phyloP scores from a whole-genome alignment of 768 basidiomycete species.

The Hemileccinum rubropunctum region DNA sequence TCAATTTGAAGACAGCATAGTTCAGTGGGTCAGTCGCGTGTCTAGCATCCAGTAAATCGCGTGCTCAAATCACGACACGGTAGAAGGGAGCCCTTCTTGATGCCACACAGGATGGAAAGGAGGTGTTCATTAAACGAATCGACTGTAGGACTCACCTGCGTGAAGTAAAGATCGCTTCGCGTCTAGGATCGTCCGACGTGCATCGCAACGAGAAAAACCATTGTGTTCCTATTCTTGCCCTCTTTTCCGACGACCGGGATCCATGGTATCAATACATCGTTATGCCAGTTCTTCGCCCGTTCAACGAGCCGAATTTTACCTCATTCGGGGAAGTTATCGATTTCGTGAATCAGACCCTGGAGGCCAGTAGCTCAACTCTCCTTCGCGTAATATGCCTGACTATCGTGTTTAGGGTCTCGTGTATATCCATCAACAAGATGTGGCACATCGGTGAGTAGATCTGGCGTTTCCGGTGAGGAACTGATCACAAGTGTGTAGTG shows the following conservation, averaged over 20 bases:
- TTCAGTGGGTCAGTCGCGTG: constrained; percentile 5
- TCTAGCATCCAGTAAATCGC: background rate
- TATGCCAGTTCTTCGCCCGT: constrained; percentile 22
- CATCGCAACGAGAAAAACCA: constrained; percentile 17
- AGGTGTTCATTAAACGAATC: constrained; percentile 16
- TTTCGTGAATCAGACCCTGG: constrained; percentile 28
- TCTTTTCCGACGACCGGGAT: constrained; percentile 13
- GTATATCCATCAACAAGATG: constrained; percentile 34
- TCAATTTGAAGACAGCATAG: background rate
- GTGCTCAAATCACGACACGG: no score
- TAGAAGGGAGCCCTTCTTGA: constrained; percentile 7
- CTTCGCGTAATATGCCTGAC: background rate
- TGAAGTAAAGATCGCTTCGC: no score
- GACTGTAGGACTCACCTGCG: background rate
- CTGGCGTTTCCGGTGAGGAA: no score
- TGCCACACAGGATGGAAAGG: constrained; percentile 4
- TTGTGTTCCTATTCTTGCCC: constrained; percentile 19
- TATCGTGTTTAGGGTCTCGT: constrained; percentile 24
- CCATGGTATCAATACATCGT: background rate
- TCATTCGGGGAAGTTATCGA: constrained; percentile 26
- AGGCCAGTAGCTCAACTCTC: constrained; percentile 7
- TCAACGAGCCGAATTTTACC: constrained; percentile 22
- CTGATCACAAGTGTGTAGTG: constrained; percentile 12
- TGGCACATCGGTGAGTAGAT: constrained; percentile 34
- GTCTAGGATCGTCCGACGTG: no score